Base-by-base conservation (phyloP, 192 early-diverging fungal genomes). In the Entophlyctis luteolus region DNA sequence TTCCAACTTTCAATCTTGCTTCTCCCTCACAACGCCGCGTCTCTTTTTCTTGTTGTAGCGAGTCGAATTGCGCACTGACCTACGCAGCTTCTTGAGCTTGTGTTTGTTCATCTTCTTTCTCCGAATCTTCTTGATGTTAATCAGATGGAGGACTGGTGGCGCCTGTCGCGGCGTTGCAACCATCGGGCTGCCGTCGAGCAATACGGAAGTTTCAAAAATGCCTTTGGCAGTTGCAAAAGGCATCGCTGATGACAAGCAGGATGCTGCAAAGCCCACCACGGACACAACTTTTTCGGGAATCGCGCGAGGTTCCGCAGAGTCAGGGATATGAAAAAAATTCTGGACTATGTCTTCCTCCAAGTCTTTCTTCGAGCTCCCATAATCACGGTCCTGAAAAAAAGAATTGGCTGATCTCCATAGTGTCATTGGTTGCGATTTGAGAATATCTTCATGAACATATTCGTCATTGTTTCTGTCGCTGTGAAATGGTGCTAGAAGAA, bases 51-150 rank as follows among this genome's bases (percentile, higher is more conserved):
- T 73, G 53, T 81, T 81, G 70, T 81, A 81, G 25, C 76, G 46
- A 12, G 68, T 71, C 32, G 71, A 74, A 55, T 75, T 52, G 20
- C 74, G 32, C 36, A 81, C 65, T 16, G 4, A 55, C 50, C 62
- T 66, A 12, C 90, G 82, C 54, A 88, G 72, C 74, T 97, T 97
- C 76, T 89, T 90, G 74, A 89, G 89, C 79, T 97, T 97, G 82
- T 97, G 93, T 79, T 95, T 97, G 72, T 94, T 94, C 93, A 95
- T 93, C 87, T 93, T 93, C 77, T 88, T 87, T 68, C 81, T 88
- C 54, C 92, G 85, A 72, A 90, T 89, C 76, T 92, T 88, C 65
- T 87, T 74, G 32, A 94, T 89, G 67, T 84, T 90, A 27, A 92
- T 91, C 75, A 88, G 70, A 47, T 87, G 49, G 49, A n/a, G 12